Evolutionary conservation across 2,329 filamentous ascomycete genomes (phyloP).

Genomic region (Chrysoporthe puriensis): DNA sequence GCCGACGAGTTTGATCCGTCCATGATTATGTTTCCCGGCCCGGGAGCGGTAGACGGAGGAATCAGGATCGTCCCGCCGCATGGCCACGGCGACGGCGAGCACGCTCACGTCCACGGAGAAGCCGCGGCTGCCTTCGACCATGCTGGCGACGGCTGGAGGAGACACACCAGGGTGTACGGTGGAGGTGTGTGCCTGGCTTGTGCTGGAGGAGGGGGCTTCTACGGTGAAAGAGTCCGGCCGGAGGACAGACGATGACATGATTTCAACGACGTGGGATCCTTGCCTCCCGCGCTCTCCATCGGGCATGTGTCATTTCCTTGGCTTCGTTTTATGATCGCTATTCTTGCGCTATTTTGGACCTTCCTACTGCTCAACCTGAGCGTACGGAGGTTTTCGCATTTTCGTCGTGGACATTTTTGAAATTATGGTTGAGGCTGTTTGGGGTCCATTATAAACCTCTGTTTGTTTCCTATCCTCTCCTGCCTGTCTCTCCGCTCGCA

Average conservation of each 20-base stretch:
- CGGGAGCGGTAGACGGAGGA: slow-evolving; percentile 25
- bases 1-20: slow-evolving; percentile 34
- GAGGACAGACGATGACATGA: slow-evolving; percentile 16
- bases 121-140: slow-evolving; percentile 53
- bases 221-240: slow-evolving; percentile 14
- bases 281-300: not conserved
- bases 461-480: not conserved
- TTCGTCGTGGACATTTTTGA: not conserved
- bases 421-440: not conserved
- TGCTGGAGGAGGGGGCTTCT: slow-evolving; percentile 46
- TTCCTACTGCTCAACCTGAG: not conserved
- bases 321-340: not conserved
- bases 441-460: not conserved
- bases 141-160: slow-evolving; percentile 55
- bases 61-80: slow-evolving; percentile 26
- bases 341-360: not conserved
- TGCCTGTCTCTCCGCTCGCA: not conserved
- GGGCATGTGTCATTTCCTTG: too few relatives aligned
- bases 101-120: slow-evolving; percentile 53
- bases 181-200: slow-evolving; percentile 62
- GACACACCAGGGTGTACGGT: slow-evolving; percentile 63
- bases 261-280: too few relatives aligned
- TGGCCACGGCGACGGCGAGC: slow-evolving; percentile 34
- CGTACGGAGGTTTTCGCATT: not conserved
- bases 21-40: slow-evolving; percentile 34